A percentile compares a stretch with the other conserved stretches of the same genome.
These are phyloP conservation scores for Saccharomycopsis fermentans DNA, from an alignment of 805 yeast genomes.

Conservation along the genomic window DNA sequence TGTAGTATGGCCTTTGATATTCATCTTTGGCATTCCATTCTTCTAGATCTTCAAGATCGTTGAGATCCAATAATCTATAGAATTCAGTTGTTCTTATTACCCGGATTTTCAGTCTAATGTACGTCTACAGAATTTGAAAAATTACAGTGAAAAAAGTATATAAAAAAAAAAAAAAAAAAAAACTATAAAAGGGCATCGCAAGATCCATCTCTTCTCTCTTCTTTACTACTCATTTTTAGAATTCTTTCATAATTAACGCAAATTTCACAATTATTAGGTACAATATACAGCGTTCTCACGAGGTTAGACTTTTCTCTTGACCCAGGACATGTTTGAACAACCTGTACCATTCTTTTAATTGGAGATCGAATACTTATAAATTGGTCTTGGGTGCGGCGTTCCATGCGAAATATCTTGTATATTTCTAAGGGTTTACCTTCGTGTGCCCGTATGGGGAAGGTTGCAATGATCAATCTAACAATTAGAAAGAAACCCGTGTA, in stretches of 20 bases:
- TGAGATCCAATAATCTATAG: too few relatives aligned
- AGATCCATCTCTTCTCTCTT: neutral
- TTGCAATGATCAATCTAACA: slow-evolving; percentile 53
- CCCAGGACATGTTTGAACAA: slow-evolving; percentile 51
- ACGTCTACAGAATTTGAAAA: too few relatives aligned
- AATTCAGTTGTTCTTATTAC: too few relatives aligned
- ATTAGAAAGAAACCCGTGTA: slow-evolving; percentile 12
- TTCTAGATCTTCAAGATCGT: too few relatives aligned
- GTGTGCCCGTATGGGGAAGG: slow-evolving; percentile 55
- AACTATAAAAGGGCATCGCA: neutral
- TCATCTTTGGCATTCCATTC: too few relatives aligned
- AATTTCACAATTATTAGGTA: slow-evolving; percentile 38
- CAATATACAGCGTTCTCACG: slow-evolving; percentile 45
- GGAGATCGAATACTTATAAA: slow-evolving; percentile 36
- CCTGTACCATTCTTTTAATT: slow-evolving; percentile 30
- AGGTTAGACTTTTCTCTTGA: slow-evolving; percentile 49
- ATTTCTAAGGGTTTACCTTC: slow-evolving; percentile 49
- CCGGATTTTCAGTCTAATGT: too few relatives aligned
- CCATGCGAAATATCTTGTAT: slow-evolving; percentile 32
- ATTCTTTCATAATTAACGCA: slow-evolving; percentile 31
- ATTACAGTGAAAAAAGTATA: too few relatives aligned
- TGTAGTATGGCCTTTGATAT: too few relatives aligned
- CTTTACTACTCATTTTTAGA: slow-evolving; percentile 2
- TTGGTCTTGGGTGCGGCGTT: slow-evolving; percentile 59
- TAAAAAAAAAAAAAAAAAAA: neutral